Evolutionary conservation across 805 yeast species (phyloP).

Genomic region (Spathaspora girioi): DNA sequence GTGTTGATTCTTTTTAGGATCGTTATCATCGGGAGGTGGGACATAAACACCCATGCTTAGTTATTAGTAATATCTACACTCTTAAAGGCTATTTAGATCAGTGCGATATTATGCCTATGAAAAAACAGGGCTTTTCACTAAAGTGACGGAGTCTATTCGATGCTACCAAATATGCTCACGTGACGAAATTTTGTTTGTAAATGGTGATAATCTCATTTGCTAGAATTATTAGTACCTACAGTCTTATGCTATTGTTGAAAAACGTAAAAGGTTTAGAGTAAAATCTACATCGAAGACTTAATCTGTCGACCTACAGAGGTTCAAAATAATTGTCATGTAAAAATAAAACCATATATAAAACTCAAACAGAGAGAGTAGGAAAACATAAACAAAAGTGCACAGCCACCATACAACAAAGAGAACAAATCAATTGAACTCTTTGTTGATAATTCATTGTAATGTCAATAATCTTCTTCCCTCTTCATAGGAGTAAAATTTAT

Average conservation of each 20-base stretch:
- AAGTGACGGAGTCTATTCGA: background rate
- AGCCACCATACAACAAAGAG: background rate
- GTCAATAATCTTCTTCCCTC: background rate
- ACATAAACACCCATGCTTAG: conserved; percentile 29
- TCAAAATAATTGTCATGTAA: background rate
- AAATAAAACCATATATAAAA: background rate
- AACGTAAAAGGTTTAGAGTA: no score
- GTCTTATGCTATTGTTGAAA: no score
- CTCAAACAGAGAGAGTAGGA: background rate
- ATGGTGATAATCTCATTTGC: background rate
- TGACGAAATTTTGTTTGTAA: background rate
- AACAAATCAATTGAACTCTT: background rate
- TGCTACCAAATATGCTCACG: background rate
- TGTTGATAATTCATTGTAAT: background rate
- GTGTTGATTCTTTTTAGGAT: conserved; percentile 1
- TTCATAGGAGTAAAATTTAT: background rate
- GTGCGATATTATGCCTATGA: no score
- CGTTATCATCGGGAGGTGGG: conserved; percentile 27
- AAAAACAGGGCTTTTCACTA: no score
- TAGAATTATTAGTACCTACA: background rate
- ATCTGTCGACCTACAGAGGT: background rate
- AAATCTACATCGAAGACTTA: no score
- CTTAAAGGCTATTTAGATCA: background rate
- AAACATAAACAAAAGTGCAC: background rate
- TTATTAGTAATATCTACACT: background rate